A percentile compares a stretch with the other conserved stretches of the same genome.
Conservation (phyloP, 495 filamentous ascomycete species). For the Cercophora samala region DNA sequence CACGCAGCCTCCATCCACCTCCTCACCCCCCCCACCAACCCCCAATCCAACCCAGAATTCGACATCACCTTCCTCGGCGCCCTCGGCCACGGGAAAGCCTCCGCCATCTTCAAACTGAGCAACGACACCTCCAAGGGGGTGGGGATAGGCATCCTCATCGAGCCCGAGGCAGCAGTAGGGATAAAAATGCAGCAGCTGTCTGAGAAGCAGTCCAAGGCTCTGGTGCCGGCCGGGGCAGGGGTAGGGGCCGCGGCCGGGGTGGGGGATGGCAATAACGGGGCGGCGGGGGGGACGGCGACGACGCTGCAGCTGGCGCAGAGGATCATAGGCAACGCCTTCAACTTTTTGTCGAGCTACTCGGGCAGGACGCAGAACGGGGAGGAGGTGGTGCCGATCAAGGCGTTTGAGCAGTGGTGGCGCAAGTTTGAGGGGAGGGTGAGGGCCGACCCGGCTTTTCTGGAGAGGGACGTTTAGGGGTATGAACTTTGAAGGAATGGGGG, state of each 20-base stretch:
- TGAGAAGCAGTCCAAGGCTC: no score
- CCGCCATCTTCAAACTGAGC: slow-evolving; percentile 74
- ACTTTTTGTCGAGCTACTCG: slow-evolving; percentile 88
- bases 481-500: slow-evolving; percentile 17
- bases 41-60: slow-evolving; percentile 56
- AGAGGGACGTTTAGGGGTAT: slow-evolving; percentile 58
- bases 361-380: slow-evolving; percentile 48
- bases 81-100: slow-evolving; percentile 82
- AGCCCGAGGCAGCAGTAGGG: slow-evolving; percentile 67
- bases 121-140: slow-evolving; percentile 40
- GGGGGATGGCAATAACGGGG: slow-evolving; percentile 22
- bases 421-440: slow-evolving; percentile 92
- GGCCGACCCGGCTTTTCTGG: slow-evolving; percentile 83
- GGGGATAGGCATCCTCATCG: slow-evolving; percentile 79
- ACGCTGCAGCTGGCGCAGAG: slow-evolving; percentile 81
- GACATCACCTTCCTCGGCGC: slow-evolving; percentile 63
- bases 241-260: slow-evolving; percentile 15
- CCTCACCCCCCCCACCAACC: slow-evolving; percentile 41
- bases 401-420: slow-evolving; percentile 94
- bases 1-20: slow-evolving; percentile 89
- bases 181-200: slow-evolving; percentile 58
- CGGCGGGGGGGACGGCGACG: slow-evolving; percentile 30
- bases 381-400: slow-evolving; percentile 84
- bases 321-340: slow-evolving; percentile 96
- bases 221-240: no score